These are phyloP conservation scores for Pseudogymnoascus sp. DNA, from an alignment of 2,329 filamentous ascomycete species.

Conservation along the genomic window DNA sequence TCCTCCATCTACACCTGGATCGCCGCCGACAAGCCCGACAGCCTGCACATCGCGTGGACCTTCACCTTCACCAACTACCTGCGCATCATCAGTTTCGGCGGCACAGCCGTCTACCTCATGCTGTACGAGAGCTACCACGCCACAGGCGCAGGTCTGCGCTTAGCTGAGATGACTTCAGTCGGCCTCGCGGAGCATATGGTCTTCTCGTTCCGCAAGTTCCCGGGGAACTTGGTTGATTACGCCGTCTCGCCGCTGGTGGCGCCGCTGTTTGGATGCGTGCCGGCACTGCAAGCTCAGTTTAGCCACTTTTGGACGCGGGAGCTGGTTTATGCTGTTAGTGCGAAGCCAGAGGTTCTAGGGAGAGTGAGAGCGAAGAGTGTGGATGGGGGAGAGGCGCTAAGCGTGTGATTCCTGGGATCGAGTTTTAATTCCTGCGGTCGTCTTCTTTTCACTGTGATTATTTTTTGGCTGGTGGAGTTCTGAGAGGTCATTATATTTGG, in stretches of 20 bases:
- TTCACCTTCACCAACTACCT: constrained; percentile 53
- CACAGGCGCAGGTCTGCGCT: constrained; percentile 49
- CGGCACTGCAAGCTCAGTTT: constrained; percentile 58
- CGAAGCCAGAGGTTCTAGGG: constrained; percentile 41
- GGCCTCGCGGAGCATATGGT: constrained; percentile 55
- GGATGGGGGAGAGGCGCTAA: not conserved
- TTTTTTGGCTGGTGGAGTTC: not conserved
- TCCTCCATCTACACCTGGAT: constrained; percentile 53
- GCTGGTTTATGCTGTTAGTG: constrained; percentile 63
- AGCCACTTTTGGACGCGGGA: constrained; percentile 63
- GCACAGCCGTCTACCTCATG: constrained; percentile 54
- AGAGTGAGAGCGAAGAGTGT: not conserved
- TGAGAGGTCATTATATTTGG: not conserved
- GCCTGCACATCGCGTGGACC: constrained; percentile 48
- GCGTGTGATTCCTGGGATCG: not conserved
- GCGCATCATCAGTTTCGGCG: constrained; percentile 48
- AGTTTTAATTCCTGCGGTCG: not conserved
- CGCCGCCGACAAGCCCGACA: constrained; percentile 42
- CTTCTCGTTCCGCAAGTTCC: constrained; percentile 51
- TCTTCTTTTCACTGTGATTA: not conserved
- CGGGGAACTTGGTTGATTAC: constrained; percentile 53
- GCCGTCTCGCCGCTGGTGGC: constrained; percentile 59
- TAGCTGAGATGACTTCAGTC: constrained; percentile 59
- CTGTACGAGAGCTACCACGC: constrained; percentile 62
- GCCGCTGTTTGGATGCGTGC: constrained; percentile 59